Percentiles rank a stretch among this genome's conserved stretches.
Evolutionary conservation across 2,329 filamentous ascomycete species (phyloP).

Genomic region (Claviceps cyperi): DNA sequence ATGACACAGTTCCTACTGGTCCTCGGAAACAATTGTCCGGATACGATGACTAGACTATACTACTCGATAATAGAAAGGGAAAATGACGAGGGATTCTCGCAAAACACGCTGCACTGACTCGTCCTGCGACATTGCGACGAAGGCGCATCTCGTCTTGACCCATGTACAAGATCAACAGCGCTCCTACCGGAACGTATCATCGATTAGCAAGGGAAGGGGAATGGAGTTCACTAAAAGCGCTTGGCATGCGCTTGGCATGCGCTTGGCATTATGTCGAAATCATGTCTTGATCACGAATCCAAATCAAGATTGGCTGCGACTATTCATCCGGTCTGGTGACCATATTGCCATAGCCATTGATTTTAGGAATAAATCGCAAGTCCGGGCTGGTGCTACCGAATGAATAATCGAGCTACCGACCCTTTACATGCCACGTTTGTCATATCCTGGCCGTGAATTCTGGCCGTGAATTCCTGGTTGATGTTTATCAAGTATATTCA

Average conservation of each 20-base stretch:
- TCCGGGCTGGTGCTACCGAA: too few species aligned
- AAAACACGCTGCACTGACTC: not conserved
- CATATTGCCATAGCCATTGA: not conserved
- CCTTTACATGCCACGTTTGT: not conserved
- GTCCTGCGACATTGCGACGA: not conserved
- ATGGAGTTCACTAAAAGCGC: not conserved
- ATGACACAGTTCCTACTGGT: slow-evolving; percentile 35
- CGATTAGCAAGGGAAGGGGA: not conserved
- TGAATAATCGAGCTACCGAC: not conserved
- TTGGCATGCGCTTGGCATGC: not conserved
- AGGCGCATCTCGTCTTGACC: not conserved
- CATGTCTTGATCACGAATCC: not conserved
- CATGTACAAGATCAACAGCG: slow-evolving; percentile 7
- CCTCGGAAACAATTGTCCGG: slow-evolving; percentile 45
- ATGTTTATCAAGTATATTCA: not conserved
- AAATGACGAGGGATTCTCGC: not conserved
- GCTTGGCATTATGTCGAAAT: slow-evolving; percentile 1
- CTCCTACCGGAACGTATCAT: not conserved
- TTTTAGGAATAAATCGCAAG: not conserved
- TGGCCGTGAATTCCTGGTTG: not conserved
- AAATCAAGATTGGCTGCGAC: not conserved
- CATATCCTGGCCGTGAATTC: not conserved
- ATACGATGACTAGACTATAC: slow-evolving; percentile 38
- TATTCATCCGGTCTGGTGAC: not conserved
- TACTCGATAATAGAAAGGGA: not conserved